phyloP scores from a whole-genome alignment of 140 eudicot species.

The Anethum foeniculum region DNA sequence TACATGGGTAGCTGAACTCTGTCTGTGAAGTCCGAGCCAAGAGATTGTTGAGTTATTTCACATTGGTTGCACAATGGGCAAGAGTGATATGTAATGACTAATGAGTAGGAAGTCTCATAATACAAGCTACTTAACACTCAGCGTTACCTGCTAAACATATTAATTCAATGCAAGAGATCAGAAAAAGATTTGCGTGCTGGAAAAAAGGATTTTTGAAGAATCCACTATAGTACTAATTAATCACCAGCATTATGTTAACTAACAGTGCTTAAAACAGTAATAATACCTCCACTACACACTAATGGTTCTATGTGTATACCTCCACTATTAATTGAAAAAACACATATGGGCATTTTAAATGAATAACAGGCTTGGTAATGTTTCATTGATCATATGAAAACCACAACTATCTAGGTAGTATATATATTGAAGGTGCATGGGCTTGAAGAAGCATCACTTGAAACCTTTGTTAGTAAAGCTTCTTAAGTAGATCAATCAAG shows the following conservation, averaged over 20 bases:
- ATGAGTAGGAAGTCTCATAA: background rate
- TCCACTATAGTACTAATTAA: background rate
- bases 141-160: background rate
- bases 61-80: background rate
- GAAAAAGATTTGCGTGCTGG: background rate
- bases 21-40: background rate
- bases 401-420: background rate
- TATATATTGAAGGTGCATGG: constrained; percentile 6
- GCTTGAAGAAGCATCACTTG: background rate
- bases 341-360: background rate
- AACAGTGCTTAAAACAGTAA: background rate
- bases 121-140: background rate
- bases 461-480: background rate
- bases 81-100: background rate
- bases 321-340: constrained; percentile 27
- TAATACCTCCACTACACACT: constrained; percentile 2
- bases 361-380: background rate
- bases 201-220: background rate
- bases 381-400: background rate
- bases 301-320: constrained; percentile 31
- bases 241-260: background rate
- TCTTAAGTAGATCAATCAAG: background rate
- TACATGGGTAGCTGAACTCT: background rate
- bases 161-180: background rate
- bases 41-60: background rate